phyloP scores from a whole-genome alignment of 768 basidiomycete genomes.

The Leccinum boreale region DNA sequence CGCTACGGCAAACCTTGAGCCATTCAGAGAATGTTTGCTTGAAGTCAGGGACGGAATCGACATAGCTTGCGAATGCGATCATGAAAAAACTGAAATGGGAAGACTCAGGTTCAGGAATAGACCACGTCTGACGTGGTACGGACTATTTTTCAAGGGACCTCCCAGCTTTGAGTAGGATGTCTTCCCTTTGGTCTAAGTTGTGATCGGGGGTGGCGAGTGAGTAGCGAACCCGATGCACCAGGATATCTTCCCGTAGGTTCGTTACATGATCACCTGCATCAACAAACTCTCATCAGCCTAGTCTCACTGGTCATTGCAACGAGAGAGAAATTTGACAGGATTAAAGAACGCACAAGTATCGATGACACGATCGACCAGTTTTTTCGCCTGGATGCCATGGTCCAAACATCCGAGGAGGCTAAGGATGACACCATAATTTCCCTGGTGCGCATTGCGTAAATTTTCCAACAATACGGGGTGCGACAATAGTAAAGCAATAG shows the following conservation, averaged over 20 bases:
- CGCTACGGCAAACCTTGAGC: slow-evolving; percentile 57
- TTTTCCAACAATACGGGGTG: slow-evolving; percentile 81
- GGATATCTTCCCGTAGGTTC: slow-evolving; percentile 87
- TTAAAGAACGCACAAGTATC: slow-evolving; percentile 52
- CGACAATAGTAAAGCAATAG: slow-evolving; percentile 78
- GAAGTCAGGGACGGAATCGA: slow-evolving; percentile 64
- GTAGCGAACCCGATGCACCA: slow-evolving; percentile 80
- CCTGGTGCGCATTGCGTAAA: slow-evolving; percentile 85
- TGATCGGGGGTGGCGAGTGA: slow-evolving; percentile 76
- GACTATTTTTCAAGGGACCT: slow-evolving; percentile 89
- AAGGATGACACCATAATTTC: slow-evolving; percentile 88
- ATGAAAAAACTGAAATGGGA: slow-evolving; percentile 74
- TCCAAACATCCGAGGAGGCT: slow-evolving; percentile 93
- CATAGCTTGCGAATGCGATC: slow-evolving; percentile 89
- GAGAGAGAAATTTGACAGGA: neutral
- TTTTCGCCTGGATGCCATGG: slow-evolving; percentile 80
- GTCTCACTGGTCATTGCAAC: neutral
- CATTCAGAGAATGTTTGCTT: slow-evolving; percentile 77
- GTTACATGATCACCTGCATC: slow-evolving; percentile 81
- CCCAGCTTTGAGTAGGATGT: slow-evolving; percentile 60
- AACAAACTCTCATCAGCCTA: slow-evolving; percentile 7
- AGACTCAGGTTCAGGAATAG: neutral
- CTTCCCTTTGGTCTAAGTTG: slow-evolving; percentile 48
- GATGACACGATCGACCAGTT: slow-evolving; percentile 84
- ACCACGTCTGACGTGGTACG: slow-evolving; percentile 23